These are phyloP conservation scores for Phialophora macrospora DNA, from an alignment of 2,329 filamentous ascomycete species.

Conservation along the genomic window DNA sequence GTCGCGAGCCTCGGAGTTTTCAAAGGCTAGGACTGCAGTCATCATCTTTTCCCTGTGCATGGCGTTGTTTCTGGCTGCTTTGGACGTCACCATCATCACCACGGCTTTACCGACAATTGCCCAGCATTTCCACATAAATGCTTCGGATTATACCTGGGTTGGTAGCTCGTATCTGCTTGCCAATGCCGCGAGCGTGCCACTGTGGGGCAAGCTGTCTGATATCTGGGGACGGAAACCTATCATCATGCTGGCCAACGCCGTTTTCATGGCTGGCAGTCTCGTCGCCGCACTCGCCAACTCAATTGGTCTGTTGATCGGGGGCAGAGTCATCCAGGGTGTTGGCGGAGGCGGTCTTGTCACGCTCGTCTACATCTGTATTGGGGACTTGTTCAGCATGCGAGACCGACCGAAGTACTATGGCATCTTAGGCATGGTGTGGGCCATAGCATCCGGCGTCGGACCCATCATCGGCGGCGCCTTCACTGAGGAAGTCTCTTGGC, in stretches of 20 bases:
- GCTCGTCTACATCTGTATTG: slow-evolving; percentile 68
- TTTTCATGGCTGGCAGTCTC: slow-evolving; percentile 67
- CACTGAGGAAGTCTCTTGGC: slow-evolving; percentile 47
- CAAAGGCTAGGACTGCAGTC: slow-evolving; percentile 48
- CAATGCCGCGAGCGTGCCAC: slow-evolving; percentile 57
- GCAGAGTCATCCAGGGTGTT: slow-evolving; percentile 66
- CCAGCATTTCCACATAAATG: slow-evolving; percentile 48
- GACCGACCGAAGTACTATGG: slow-evolving; percentile 66
- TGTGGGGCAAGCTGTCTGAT: slow-evolving; percentile 69
- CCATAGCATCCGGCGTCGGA: slow-evolving; percentile 63
- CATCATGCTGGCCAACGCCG: slow-evolving; percentile 62
- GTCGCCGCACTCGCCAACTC: slow-evolving; percentile 63
- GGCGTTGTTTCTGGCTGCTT: slow-evolving; percentile 63
- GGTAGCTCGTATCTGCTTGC: slow-evolving; percentile 54
- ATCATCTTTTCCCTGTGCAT: slow-evolving; percentile 54
- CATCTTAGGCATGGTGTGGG: slow-evolving; percentile 67
- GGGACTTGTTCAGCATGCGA: slow-evolving; percentile 66
- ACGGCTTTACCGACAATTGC: slow-evolving; percentile 54
- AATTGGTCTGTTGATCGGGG: slow-evolving; percentile 66
- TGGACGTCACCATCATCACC: slow-evolving; percentile 61
- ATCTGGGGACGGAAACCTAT: slow-evolving; percentile 70
- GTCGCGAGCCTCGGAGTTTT: slow-evolving; percentile 48
- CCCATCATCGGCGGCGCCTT: slow-evolving; percentile 52
- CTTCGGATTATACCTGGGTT: slow-evolving; percentile 56
- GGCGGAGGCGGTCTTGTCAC: slow-evolving; percentile 68